These are phyloP conservation scores for Zygosaccharomyces sapae DNA, from an alignment of 1,139 yeast genomes.

Conservation along the genomic window DNA sequence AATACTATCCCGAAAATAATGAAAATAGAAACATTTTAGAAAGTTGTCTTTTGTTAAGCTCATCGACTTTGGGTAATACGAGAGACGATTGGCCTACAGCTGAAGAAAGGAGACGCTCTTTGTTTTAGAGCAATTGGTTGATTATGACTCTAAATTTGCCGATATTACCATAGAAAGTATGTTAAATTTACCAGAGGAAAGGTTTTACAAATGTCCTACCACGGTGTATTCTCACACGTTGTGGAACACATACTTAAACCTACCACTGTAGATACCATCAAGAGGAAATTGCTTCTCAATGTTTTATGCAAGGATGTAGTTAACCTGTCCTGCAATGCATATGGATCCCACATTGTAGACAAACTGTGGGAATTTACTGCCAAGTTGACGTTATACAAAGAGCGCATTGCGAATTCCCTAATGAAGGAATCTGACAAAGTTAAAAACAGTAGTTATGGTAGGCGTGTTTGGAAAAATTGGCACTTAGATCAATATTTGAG, in stretches of 20 bases:
- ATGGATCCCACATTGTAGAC: conserved; percentile 90
- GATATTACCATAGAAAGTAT: conserved; percentile 57
- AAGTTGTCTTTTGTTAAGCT: conserved; percentile 57
- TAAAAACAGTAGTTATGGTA: conserved; percentile 82
- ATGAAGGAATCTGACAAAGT: conserved; percentile 59
- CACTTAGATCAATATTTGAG: conserved; percentile 43
- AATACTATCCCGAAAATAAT: conserved; percentile 52
- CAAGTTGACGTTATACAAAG: conserved; percentile 78
- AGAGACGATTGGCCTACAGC: conserved; percentile 90
- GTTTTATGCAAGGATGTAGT: conserved; percentile 52
- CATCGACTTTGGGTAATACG: conserved; percentile 76
- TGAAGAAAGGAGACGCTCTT: conserved; percentile 76
- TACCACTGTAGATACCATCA: conserved; percentile 48
- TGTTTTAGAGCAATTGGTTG: conserved; percentile 67
- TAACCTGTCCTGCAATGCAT: conserved; percentile 73
- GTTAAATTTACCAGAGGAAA: conserved; percentile 54
- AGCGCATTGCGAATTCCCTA: conserved; percentile 72
- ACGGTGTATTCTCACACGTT: conserved; percentile 86
- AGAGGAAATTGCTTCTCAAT: conserved; percentile 67
- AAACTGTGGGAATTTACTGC: conserved; percentile 75
- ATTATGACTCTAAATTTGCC: conserved; percentile 58
- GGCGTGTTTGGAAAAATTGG: conserved; percentile 96
- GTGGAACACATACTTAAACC: conserved; percentile 60
- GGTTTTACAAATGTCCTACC: conserved; percentile 70
- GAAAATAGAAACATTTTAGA: conserved; percentile 52